Base-by-base conservation (phyloP, 1,139 yeast species). In the Debaryomyces sp. region DNA sequence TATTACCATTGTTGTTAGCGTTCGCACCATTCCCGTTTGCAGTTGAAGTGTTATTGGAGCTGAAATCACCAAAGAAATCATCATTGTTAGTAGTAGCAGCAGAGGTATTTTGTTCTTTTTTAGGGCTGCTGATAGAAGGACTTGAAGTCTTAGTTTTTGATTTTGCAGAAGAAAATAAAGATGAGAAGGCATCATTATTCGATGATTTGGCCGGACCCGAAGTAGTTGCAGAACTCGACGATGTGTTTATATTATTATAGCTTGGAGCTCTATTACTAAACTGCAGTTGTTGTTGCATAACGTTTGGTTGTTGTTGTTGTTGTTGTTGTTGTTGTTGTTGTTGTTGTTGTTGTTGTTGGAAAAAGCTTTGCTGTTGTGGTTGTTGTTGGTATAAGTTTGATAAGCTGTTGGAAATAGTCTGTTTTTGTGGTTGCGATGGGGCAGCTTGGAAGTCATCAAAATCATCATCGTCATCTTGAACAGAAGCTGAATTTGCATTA, bases 381-480 rank as follows among this genome's bases (percentile, higher is more conserved):
- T 47, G 60, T 42, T 48, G 49, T 41, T 56, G 71, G 54, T 72
- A 71, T 52, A 79, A 68, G 61, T 66, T 73, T 41, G 80, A 68
- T 48, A 78, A 67, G 56, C 69, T 71, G 57, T 60, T 68, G n/a
- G 75, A 52, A 38, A 67, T 60, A 41, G 56, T 63, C 21, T 61
- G 70, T 50, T 62, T 64, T 49, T 58, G 66, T 41, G 62, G 67
- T 54, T 56, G 75, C 64, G 82, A 49, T 21, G 80, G 80, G 4
- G 97, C 96, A 47, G 89, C 84, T 68, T 92, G 97, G 78, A 92
- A 92, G 58, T 94, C 98, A 56, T 89, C 96, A 68, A 92, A 92
- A 38, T 92, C 98, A 58, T 91, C 97, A 55, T 87, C 96, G 41
- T 85, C 90, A 38, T 44, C 48, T 12, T 39, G 55, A 24, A 60